phyloP scores from a whole-genome alignment of 345 rosid genomes.

The Melastoma malabathricum region DNA sequence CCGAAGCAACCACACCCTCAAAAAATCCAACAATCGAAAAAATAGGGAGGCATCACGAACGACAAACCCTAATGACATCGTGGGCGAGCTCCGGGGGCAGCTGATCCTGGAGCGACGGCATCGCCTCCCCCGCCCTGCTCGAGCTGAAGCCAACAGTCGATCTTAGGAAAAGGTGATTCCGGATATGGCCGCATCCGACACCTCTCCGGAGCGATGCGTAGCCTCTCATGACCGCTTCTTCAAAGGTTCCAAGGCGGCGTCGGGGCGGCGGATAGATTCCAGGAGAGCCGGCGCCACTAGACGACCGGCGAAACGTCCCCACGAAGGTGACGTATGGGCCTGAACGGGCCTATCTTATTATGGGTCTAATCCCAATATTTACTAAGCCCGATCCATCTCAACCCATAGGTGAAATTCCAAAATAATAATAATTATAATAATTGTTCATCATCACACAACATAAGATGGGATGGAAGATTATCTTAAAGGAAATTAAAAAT shows the following conservation, averaged over 20 bases:
- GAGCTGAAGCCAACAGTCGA: slow-evolving; percentile 2
- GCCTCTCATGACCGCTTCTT: too few species aligned
- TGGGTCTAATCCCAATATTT: too few species aligned
- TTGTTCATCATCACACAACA: background rate
- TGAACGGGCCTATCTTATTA: slow-evolving; percentile 11
- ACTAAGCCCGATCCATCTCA: too few species aligned
- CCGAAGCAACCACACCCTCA: background rate
- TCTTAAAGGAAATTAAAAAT: background rate
- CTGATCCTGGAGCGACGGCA: slow-evolving; percentile 79
- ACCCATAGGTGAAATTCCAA: too few species aligned
- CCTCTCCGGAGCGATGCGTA: too few species aligned
- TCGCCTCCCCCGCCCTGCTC: slow-evolving; percentile 10
- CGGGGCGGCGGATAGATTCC: too few species aligned
- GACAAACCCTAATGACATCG: slow-evolving; percentile 67
- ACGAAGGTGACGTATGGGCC: slow-evolving; percentile 59
- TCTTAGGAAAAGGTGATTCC: background rate
- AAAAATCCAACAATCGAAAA: background rate
- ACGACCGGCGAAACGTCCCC: slow-evolving; percentile 18
- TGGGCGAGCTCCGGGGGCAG: slow-evolving; percentile 94
- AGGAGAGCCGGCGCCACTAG: too few species aligned
- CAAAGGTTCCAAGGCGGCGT: too few species aligned
- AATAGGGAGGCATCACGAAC: background rate
- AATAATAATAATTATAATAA: too few species aligned
- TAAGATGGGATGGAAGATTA: background rate
- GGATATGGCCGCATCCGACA: too few species aligned